Percentiles rank a stretch among this genome's conserved stretches.
Evolutionary conservation across 2,329 filamentous ascomycete genomes (phyloP).

Genomic region (Aspergillus transmontanensis): DNA sequence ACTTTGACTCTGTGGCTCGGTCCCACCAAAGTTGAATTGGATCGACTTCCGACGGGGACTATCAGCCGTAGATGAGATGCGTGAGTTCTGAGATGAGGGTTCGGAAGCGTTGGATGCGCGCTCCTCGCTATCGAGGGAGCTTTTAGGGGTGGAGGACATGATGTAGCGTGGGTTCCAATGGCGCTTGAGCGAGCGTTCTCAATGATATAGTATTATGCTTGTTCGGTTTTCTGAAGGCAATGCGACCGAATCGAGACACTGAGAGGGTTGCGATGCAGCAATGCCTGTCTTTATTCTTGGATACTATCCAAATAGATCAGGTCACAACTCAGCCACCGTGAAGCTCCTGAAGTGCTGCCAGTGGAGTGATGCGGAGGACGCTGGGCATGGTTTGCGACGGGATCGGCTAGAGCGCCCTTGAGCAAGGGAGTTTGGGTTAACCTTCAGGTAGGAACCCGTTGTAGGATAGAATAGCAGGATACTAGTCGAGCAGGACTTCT

Average conservation of each 20-base stretch:
- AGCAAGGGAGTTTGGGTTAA: not conserved
- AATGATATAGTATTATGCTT: too few species aligned
- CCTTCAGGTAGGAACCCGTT: not conserved
- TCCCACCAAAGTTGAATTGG: conserved; percentile 38
- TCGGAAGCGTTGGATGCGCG: conserved; percentile 14
- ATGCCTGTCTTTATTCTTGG: not conserved
- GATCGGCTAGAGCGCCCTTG: conserved; percentile 2
- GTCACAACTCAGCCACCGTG: conserved; percentile 29
- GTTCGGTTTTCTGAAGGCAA: not conserved
- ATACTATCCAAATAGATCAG: not conserved
- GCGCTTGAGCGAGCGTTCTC: not conserved
- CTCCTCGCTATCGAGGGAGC: conserved; percentile 16
- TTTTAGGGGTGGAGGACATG: conserved; percentile 14
- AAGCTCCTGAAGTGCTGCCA: conserved; percentile 30
- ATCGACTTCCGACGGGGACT: conserved; percentile 39
- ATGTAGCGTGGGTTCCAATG: not conserved
- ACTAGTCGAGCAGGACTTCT: too few species aligned
- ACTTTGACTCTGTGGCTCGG: conserved; percentile 33
- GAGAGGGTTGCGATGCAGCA: not conserved
- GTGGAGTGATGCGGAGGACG: conserved; percentile 25
- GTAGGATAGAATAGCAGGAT: not conserved
- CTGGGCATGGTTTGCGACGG: conserved; percentile 28
- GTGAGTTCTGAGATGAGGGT: conserved; percentile 16
- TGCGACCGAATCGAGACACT: not conserved
- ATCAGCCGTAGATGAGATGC: conserved; percentile 27